Conservation (phyloP, 768 basidiomycete genomes). For the Hygrophorus pudorinus region DNA sequence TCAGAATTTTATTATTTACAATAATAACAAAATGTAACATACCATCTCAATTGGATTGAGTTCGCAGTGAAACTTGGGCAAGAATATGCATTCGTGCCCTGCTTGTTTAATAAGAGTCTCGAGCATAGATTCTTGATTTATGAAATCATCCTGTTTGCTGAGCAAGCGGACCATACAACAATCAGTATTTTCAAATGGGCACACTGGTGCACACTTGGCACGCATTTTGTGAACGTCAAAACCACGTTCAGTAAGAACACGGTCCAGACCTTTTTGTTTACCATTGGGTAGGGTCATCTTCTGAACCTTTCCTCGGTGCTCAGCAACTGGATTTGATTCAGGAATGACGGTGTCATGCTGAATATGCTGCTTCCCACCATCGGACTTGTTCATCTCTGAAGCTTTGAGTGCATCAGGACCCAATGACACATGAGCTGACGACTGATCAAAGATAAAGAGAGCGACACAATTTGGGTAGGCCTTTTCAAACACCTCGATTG, state of each 20-base stretch:
- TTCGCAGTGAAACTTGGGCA: too few species aligned
- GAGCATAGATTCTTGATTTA: constrained; percentile 18
- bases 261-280: background rate
- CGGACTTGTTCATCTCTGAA: constrained; percentile 30
- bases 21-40: constrained; percentile 5
- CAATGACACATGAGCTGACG: constrained; percentile 21
- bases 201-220: constrained; percentile 16
- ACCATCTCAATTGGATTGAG: constrained; percentile 31
- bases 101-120: too few species aligned
- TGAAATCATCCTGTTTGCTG: constrained; percentile 26
- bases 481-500: constrained; percentile 19
- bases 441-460: constrained; percentile 19
- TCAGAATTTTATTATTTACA: background rate
- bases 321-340: constrained; percentile 18
- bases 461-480: constrained; percentile 11
- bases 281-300: constrained; percentile 25
- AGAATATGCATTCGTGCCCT: too few species aligned
- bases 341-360: constrained; percentile 30
- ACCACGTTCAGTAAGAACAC: constrained; percentile 27
- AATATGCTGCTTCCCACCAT: constrained; percentile 27
- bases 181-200: constrained; percentile 14
- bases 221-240: constrained; percentile 22
- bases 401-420: constrained; percentile 29
- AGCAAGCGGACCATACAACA: constrained; percentile 25
- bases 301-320: constrained; percentile 19